Conservation (phyloP, 306 rosid species). For the Begonia fuchsioides region DNA sequence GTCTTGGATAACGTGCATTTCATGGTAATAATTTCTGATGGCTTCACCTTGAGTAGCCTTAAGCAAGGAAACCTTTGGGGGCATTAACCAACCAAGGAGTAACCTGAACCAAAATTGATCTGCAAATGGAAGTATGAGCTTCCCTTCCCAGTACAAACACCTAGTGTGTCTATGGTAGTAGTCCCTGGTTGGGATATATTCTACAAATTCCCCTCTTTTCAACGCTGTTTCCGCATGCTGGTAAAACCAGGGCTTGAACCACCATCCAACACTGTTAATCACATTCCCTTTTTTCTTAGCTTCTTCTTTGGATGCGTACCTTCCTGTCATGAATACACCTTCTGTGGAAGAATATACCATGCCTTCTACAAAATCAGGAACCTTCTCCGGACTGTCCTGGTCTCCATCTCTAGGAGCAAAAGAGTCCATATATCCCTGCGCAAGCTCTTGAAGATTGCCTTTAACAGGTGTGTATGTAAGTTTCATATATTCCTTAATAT, state of each 20-base stretch:
- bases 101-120: conserved; percentile 91
- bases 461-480: conserved; percentile 62
- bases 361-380: conserved; percentile 89
- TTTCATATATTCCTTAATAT: conserved; percentile 82
- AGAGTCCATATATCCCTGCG: conserved; percentile 69
- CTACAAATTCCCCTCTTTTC: conserved; percentile 77
- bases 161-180: conserved; percentile 96
- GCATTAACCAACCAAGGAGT: conserved; percentile 94
- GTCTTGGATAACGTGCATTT: conserved; percentile 92
- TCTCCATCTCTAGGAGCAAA: conserved; percentile 87
- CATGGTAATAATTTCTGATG: conserved; percentile 89
- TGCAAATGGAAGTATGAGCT: conserved; percentile 89
- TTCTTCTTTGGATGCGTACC: conserved; percentile 77
- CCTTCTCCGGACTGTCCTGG: conserved; percentile 71
- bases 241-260: conserved; percentile 95
- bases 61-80: conserved; percentile 90
- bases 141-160: conserved; percentile 95
- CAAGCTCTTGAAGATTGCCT: conserved; percentile 66
- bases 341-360: conserved; percentile 59
- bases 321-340: conserved; percentile 88
- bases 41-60: conserved; percentile 99
- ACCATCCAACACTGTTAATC: conserved; percentile 83
- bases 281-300: conserved; percentile 88
- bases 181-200: conserved; percentile 83
- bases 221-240: conserved; percentile 80